phyloP scores from a whole-genome alignment of 139 green algal genomes.

The Auxenochlorella pyrenoidosa region DNA sequence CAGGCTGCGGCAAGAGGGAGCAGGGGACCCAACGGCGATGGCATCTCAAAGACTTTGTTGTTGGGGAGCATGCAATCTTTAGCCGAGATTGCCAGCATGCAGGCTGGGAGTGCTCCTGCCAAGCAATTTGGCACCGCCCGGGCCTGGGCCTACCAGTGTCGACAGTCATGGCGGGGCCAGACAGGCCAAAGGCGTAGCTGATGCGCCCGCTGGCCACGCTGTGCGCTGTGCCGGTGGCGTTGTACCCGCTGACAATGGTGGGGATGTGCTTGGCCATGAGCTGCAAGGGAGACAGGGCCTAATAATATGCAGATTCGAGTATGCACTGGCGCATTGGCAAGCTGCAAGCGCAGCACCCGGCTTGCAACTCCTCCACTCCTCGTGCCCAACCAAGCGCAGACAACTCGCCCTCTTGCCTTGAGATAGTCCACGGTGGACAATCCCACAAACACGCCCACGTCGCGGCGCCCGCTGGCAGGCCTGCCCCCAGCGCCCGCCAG shows the following conservation, averaged over 20 bases:
- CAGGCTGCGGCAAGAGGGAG: constrained; percentile 59
- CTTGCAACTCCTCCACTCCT: too few relatives aligned
- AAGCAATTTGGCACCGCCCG: background rate
- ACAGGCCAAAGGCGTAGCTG: constrained; percentile 78
- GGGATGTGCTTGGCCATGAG: constrained; percentile 39
- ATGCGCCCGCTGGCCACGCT: constrained; percentile 84
- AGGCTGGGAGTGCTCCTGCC: background rate
- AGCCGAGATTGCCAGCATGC: too few relatives aligned
- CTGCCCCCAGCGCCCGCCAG: background rate
- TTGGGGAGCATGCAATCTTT: background rate
- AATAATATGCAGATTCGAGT: background rate
- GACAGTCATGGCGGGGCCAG: constrained; percentile 74
- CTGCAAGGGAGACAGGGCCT: background rate
- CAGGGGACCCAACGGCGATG: background rate
- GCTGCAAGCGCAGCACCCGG: too few relatives aligned
- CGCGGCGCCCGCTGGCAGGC: background rate
- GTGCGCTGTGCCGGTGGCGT: constrained; percentile 55
- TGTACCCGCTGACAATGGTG: constrained; percentile 35
- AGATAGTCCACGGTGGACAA: constrained; percentile 48
- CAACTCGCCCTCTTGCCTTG: constrained; percentile 16
- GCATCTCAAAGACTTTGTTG: background rate
- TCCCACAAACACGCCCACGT: constrained; percentile 76
- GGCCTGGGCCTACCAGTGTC: constrained; percentile 65
- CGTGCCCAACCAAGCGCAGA: too few relatives aligned
- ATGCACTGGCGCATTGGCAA: too few relatives aligned